These are phyloP conservation scores for Erythrobasidium hasegawianum DNA, from an alignment of 1,284 basidiomycete genomes.

Conservation along the genomic window DNA sequence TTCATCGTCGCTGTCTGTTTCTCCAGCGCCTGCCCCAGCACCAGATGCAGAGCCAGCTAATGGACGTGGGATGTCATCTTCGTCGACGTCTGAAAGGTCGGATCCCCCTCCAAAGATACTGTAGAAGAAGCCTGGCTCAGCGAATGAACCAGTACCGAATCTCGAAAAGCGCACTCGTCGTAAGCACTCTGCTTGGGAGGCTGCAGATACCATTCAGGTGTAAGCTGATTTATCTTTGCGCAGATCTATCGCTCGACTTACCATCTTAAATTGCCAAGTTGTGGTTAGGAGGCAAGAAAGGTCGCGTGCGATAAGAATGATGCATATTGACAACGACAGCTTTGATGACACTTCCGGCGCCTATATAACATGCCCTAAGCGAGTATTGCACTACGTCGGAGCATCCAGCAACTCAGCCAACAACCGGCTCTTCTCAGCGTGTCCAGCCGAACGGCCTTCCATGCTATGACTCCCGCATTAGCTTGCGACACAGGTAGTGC, in stretches of 20 bases:
- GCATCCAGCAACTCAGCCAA: constrained; percentile 17
- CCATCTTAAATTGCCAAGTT: background rate
- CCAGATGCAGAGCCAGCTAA: background rate
- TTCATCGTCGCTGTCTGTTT: constrained; percentile 1
- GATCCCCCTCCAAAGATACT: constrained; percentile 34
- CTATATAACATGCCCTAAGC: too few relatives aligned
- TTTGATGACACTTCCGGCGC: too few relatives aligned
- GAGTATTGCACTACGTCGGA: constrained; percentile 4
- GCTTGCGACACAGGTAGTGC: background rate
- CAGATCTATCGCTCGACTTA: too few relatives aligned
- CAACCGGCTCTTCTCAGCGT: constrained; percentile 22
- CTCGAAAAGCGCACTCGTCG: constrained; percentile 25
- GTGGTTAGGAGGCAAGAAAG: background rate
- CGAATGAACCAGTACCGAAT: background rate
- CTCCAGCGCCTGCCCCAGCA: too few relatives aligned
- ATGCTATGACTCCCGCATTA: constrained; percentile 6
- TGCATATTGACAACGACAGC: background rate
- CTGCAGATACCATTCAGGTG: background rate
- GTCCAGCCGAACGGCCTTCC: constrained; percentile 23
- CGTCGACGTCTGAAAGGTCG: constrained; percentile 32
- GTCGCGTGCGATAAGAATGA: background rate
- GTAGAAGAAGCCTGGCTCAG: constrained; percentile 1
- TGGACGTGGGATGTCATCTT: constrained; percentile 6
- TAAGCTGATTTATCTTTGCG: too few relatives aligned
- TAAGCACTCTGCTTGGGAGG: constrained; percentile 12